These are phyloP conservation scores for Kwoniella pini DNA, from an alignment of 768 basidiomycete species.

Conservation along the genomic window DNA sequence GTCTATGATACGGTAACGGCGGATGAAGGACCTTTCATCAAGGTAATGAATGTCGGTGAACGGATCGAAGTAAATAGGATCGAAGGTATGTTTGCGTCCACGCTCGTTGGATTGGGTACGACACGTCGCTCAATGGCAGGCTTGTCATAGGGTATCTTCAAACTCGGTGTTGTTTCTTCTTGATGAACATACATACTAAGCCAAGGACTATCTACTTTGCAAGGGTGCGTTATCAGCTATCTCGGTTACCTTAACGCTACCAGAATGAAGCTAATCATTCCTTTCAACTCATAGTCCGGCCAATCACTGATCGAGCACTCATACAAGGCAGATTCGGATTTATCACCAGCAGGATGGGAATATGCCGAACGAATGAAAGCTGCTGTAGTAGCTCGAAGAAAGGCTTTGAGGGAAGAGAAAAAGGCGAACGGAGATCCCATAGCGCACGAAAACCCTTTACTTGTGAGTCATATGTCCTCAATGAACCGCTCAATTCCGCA, in stretches of 20 bases:
- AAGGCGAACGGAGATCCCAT: conserved; percentile 59
- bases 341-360: conserved; percentile 93
- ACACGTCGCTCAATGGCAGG: too few relatives aligned
- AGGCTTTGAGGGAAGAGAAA: conserved; percentile 71
- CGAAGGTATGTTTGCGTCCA: conserved; percentile 44
- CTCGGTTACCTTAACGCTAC: conserved; percentile 2
- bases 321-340: conserved; percentile 96
- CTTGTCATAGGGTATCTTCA: conserved; percentile 58
- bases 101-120: too few relatives aligned
- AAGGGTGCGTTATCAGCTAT: conserved; percentile 62
- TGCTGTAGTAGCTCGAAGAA: conserved; percentile 80
- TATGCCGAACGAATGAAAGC: conserved; percentile 87
- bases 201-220: conserved; percentile 96
- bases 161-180: conserved; percentile 95
- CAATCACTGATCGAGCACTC: conserved; percentile 98
- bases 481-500: too few relatives aligned
- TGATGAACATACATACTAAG: conserved; percentile 98
- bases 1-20: conserved; percentile 91
- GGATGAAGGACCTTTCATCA: conserved; percentile 87
- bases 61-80: conserved; percentile 82
- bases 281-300: conserved; percentile 68
- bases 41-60: conserved; percentile 94
- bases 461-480: conserved; percentile 37
- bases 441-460: conserved; percentile 55
- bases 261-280: neutral